Base-by-base conservation (phyloP, 1,284 basidiomycete genomes). In the Ceratobasidium sp. region DNA sequence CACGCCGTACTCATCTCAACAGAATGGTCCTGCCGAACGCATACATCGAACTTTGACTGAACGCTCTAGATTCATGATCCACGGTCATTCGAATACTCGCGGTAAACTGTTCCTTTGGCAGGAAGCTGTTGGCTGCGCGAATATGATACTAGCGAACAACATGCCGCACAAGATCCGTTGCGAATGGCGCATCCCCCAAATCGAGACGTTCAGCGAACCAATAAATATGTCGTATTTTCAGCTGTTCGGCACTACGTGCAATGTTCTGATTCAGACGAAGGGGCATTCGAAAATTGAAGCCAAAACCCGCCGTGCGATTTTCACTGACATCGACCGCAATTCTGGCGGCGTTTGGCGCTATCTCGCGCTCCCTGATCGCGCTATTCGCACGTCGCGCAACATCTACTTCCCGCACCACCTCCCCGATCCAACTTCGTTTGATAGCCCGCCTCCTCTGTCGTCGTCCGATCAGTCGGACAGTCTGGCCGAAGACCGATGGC, bases 1-100 rank as follows among this genome's bases (percentile, higher is more conserved):
- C 0, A 64, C 76, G 0, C 78, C 79, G 2, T 77, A 80, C 63
- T 76, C 78, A 2, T 80, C 78, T 19, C 76, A 79, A 69, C 72
- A 76, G 14, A 81, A 82, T 46, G 80, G 81, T 13, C 72, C 76
- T 0, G 79, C 80, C 0, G 80, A 82, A 65, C 76, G 79, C 1
- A 34, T 77, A 37, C 82, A 81, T 64, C 68, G 79, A 6, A 74
- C 74, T 1, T 73, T 75, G 11, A 56, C 58, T 53, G 66, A 75
- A 0, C 65, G 62, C 4, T 41, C 76, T 4, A 7, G 56, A 2
- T 34, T 39, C 8, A 71, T 69, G 53, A 41, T 75, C 0, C 56
- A 63, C 27, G 34, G 65, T 16, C 65, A 68, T 22, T 54, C 65
- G 11, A 64, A 73, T 41, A 56, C 53, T 16, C 22, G 49, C 9